Evolutionary conservation across 192 early-diverging fungal species (phyloP), one percentile per base, ranked within the genome.

Genomic region (Helicostylum pulchrum): DNA sequence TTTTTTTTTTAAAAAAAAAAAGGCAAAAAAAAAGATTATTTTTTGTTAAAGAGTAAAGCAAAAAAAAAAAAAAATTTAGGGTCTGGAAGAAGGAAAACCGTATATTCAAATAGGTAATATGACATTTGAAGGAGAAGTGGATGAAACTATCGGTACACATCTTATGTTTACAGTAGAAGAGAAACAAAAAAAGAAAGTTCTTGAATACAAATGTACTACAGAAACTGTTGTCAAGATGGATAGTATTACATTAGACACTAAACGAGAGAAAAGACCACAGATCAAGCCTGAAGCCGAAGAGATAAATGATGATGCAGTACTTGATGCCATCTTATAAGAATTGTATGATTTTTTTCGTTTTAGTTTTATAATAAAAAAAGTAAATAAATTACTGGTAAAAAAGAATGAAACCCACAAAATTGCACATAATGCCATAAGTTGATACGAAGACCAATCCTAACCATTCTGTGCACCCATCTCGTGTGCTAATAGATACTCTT

Each of bases 391-490:
- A n/a, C n/a, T n/a, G n/a, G n/a, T n/a, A n/a, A 4, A 10, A 15
- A 12, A 26, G 20, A 45, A 62, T 70, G 59, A 53, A 20, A 55
- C 68, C 42, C 61, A 55, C 48, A 43, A 55, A 70, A 63, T 70
- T 70, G 68, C 68, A 70, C 44, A 17, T 12, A 39, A 17, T 36
- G 53, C 44, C 68, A 70, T 64, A 23, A 46, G 46, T 34, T 32
- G 45, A 50, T 53, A 64, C 48, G 54, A 64, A 70, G 55, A 43
- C 30, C 32, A 31, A 54, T 44, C 30, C 55, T 70, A 48, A 67
- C 49, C 53, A 39, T n/a, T 32, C 53, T 21, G 43, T 50, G 68
- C 68, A 70, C 68, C 68, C 68, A 62, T 58, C 44, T 64, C 57
- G 47, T 50, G 68, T 70, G 61, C 23, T 53, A n/a, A 14, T 44